phyloP scores from a whole-genome alignment of 2,329 filamentous ascomycete genomes.

The Ustulina deusta region DNA sequence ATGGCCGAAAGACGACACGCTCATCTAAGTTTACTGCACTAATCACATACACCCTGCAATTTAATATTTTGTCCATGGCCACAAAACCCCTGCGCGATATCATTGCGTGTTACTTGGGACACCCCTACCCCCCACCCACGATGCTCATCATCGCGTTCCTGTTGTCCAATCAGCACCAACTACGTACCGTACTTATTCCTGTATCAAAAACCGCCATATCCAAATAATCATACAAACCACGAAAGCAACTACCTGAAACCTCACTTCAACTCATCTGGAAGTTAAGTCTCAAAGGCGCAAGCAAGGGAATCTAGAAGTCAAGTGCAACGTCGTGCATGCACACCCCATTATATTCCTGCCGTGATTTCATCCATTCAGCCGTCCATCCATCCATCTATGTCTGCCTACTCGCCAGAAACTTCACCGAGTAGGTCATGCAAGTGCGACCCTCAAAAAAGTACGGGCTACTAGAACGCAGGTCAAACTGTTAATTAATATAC shows the following conservation, averaged over 20 bases:
- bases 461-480: neutral
- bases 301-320: neutral
- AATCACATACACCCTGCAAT: too few species aligned
- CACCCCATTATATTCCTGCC: conserved; percentile 14
- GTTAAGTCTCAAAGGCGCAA: neutral
- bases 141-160: too few species aligned
- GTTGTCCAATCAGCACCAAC: too few species aligned
- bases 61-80: too few species aligned
- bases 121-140: too few species aligned
- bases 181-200: too few species aligned
- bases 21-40: too few species aligned
- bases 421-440: neutral
- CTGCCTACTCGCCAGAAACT: neutral
- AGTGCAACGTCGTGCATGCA: neutral
- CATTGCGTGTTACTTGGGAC: too few species aligned
- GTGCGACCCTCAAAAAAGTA: neutral
- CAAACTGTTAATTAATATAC: conserved; percentile 25
- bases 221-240: neutral
- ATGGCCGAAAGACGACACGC: too few species aligned
- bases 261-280: neutral
- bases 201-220: too few species aligned
- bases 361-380: neutral
- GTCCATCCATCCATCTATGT: conserved; percentile 17
- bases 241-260: neutral
- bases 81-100: too few species aligned